Base-by-base conservation (phyloP, 306 rosid species). In the Alnus rubra region DNA sequence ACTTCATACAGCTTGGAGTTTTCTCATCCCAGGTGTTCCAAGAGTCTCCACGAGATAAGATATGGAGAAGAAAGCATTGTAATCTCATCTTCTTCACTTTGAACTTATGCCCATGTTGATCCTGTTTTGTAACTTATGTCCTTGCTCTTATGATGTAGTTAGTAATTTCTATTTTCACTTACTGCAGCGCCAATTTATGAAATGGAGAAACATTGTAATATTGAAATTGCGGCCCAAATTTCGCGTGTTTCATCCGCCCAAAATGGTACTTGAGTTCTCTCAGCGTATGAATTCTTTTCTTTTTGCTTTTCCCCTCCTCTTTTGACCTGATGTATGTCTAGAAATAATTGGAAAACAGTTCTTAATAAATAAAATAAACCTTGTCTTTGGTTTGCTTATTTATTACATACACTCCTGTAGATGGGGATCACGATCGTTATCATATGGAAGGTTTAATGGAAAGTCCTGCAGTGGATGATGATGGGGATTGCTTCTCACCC, bases 11-110 rank as follows among this genome's bases (percentile, higher is more conserved):
- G 99, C 99, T 95, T 85, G 98, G 99, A 86, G 94, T 91, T 84
- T 95, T 95, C 92, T 95, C 99, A 79, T 95, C 99, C 82, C 99
- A 93, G 85, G 93, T 95, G 85, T 90, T 95, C 89, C 99, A 90
- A 88, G 99, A 95, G 55, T 91, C 98, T 83, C 90, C 98, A 0
- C 89, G 91, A 55, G 94, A 95, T 77, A 91, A 88, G 79, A 87
- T 87, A 76, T 88, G 97, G 99, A 95, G 87, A 83, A 89, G 90
- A 85, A 95, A 90, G 35, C 92, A 88, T 50, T 95, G 99, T 95
- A 93, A 90, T 70, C 79, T 76, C 76, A 53, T 65, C 68, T 51
- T 47, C 81, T 81, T 79, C 52, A 39, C 89, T 75, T 31, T 79
- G 51, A 68, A 79, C 45, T 79, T 62, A 9, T 47, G 65, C 73